phyloP scores from a whole-genome alignment of 257 asterid species.

The Ballota nigra region DNA sequence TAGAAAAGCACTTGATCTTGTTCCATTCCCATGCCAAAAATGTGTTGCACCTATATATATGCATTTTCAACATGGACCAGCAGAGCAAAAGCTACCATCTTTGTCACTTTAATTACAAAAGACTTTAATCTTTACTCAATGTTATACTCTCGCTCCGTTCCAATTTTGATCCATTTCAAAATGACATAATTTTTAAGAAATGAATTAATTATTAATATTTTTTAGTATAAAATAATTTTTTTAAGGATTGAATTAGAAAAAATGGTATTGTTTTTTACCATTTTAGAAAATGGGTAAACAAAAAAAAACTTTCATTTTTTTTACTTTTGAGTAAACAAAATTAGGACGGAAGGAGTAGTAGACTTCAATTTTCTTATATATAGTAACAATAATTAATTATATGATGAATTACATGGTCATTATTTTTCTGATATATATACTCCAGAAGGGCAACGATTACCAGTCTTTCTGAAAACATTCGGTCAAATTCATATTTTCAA shows the following conservation, averaged over 20 bases:
- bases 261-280: too few relatives aligned
- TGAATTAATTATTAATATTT: too few relatives aligned
- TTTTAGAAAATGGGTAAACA: too few relatives aligned
- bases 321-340: too few relatives aligned
- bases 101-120: background rate
- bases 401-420: background rate
- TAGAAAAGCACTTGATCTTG: background rate
- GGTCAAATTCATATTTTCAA: background rate
- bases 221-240: too few relatives aligned
- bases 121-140: background rate
- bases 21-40: background rate
- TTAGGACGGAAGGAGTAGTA: too few relatives aligned
- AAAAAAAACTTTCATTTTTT: too few relatives aligned
- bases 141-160: too few relatives aligned
- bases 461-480: background rate
- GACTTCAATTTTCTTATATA: background rate
- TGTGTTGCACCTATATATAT: background rate
- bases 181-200: too few relatives aligned
- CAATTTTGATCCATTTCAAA: too few relatives aligned
- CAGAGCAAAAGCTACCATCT: background rate
- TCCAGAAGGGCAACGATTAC: background rate
- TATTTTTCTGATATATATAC: background rate
- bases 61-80: constrained; percentile 14
- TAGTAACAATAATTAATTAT: background rate
- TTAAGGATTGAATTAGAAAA: too few relatives aligned